Evolutionary conservation across 202 grass and related monocot species (phyloP), one percentile per base, ranked within the genome.

Genomic region (Digitaria exilis): DNA sequence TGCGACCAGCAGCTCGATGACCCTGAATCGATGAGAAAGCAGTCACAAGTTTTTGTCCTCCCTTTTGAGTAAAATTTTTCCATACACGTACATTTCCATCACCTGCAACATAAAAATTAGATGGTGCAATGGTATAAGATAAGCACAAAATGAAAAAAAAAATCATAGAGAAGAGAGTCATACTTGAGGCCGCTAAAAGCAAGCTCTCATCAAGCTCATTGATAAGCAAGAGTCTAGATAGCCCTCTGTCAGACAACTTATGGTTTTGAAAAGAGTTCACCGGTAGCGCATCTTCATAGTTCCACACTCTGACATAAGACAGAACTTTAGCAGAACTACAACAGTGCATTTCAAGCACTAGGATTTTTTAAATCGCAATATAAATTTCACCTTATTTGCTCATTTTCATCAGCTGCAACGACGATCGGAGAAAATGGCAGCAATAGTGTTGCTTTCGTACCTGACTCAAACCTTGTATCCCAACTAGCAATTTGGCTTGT

Each of bases 201-300:
- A 98, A 92, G 75, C 90, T 95, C 73, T 98, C 91, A 88, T 96
- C 93, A 85, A 98, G 93, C 76, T 92, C 96, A 89, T 98, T 98
- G 68, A 96, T 81, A 78, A 94, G 91, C 77, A 90, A 86, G 41
- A 98, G 85, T 75, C 94, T 98, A 31, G 93, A 96, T 79, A 99
- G 86, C 65, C 93, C 96, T 87, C 85, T 96, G 32, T 99, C 93
- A 21, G 93, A 89, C 54, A 87, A 94, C 48, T 92, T 92, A 65
- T 96, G 89, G 68, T 96, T 99, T 79, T 91, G 71, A 57, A 94
- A 99, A 90, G 78, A 87, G 26, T 99, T 99, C 81, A 99, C 83
- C 34, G 54, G 79, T 69, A 87, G 43, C 12, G 83, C 91, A 69
- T 99, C 91, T 1, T 94, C 91, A 71, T 99, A 99, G 79, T 99